A percentile compares a stretch with the other conserved stretches of the same genome.
Evolutionary conservation across 768 basidiomycete genomes (phyloP).

Genomic region (Podaxis sp.): DNA sequence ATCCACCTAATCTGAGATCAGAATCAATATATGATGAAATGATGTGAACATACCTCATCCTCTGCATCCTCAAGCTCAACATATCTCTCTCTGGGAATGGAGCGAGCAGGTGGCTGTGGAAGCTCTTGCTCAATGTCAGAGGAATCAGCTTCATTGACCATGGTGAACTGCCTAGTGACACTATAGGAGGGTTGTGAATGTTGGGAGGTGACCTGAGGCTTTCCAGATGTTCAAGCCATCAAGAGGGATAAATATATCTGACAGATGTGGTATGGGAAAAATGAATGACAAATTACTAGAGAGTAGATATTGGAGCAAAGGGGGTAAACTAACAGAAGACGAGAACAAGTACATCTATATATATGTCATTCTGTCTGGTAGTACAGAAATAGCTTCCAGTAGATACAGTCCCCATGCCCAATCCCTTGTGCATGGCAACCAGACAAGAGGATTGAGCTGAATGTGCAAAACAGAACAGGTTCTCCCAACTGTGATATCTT

Average conservation of each 20-base stretch:
- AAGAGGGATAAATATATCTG: too few relatives aligned
- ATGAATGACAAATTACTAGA: neutral
- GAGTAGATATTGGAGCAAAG: neutral
- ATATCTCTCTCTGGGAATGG: neutral
- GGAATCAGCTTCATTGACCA: neutral
- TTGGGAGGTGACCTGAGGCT: too few relatives aligned
- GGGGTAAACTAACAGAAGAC: too few relatives aligned
- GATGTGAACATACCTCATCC: neutral
- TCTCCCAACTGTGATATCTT: neutral
- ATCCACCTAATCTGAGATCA: neutral
- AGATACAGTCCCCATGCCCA: neutral
- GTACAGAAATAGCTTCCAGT: neutral
- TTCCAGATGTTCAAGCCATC: too few relatives aligned
- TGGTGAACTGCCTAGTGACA: too few relatives aligned
- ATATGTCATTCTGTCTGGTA: neutral
- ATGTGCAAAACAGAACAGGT: neutral
- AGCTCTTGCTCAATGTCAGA: neutral
- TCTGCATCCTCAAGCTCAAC: neutral
- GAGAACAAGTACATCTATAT: too few relatives aligned
- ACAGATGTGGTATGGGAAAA: too few relatives aligned
- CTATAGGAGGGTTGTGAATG: too few relatives aligned
- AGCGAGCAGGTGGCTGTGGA: neutral
- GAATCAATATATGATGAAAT: neutral
- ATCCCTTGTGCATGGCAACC: neutral
- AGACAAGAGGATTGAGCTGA: neutral